Evolutionary conservation across 306 rosid species (phyloP), one percentile per base, ranked within the genome.

Genomic region (Pyrus communis): DNA sequence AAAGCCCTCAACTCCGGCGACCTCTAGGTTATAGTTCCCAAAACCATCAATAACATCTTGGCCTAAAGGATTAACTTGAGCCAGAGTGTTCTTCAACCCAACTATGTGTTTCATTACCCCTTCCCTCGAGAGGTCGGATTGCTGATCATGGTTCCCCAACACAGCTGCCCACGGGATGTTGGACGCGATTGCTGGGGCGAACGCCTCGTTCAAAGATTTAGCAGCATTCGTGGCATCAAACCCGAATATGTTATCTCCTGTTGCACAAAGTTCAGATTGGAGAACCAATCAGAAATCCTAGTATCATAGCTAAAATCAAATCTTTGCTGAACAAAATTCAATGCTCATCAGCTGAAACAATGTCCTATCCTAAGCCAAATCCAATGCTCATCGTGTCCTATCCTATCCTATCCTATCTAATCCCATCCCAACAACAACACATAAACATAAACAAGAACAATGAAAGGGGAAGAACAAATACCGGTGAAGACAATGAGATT

Each of bases 81-180:
- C 79, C 57, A 88, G 80, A 51, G 97, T 90, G 79, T 87, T 92
- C 59, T 90, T 86, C 91, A 90, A 67, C 21, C 92, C 92, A 81
- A 82, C 92, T 61, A 90, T 84, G 78, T 95, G 82, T 64, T 82
- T 88, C 97, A 95, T 95, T 65, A 95, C 99, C 30, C 96, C 93
- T 87, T 83, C 91, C 84, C 99, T 88, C 9, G 93, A 87, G 59
- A 95, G 96, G 64, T 94, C 76, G 12, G 92, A 90, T 87, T 95
- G 89, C 79, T 92, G 99, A 76, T 95, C 99, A 87, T 95, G 99
- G 89, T 95, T 95, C 49, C 99, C 99, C 85, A 92, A 64, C 70
- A 95, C 77, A 76, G 97, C 97, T 3, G 90, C 91, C 99, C 99
- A 95, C 19, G 96, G 97, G 77, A 89, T 90, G 71, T 88, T 89